Percentiles rank a stretch among this genome's conserved stretches.
phyloP scores from a whole-genome alignment of 192 early-diverging fungal species.

The Linnemannia zychae region DNA sequence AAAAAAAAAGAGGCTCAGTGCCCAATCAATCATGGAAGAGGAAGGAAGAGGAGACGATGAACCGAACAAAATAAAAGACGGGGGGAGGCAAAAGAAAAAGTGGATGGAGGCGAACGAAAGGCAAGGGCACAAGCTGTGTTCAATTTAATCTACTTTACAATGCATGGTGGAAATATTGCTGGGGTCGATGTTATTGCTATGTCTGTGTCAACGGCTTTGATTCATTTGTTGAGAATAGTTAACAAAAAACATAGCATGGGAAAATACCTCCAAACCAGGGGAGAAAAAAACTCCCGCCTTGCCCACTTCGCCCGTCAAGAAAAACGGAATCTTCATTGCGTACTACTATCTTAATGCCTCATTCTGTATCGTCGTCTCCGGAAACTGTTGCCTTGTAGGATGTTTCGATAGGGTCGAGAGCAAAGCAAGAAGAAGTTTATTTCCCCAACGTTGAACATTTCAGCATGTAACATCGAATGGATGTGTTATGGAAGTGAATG shows the following conservation, averaged over 20 bases:
- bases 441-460: not conserved
- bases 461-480: not conserved
- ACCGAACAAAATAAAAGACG: not conserved
- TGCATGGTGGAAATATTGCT: not conserved
- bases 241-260: not conserved
- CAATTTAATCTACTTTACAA: not conserved
- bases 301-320: not conserved
- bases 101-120: not conserved
- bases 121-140: not conserved
- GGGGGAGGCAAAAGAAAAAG: not conserved
- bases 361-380: not conserved
- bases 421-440: not conserved
- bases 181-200: not conserved
- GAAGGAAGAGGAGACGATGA: not conserved
- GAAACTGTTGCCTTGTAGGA: too few relatives aligned
- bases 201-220: not conserved
- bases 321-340: not conserved
- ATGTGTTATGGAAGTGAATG: not conserved
- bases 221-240: not conserved
- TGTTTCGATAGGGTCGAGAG: not conserved
- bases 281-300: not conserved
- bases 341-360: not conserved
- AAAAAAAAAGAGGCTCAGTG: slow-evolving; percentile 4
- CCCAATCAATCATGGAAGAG: not conserved
- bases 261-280: not conserved